Percentiles rank a stretch among this genome's conserved stretches.
These are phyloP conservation scores for Clathrus columnatus DNA, from an alignment of 768 basidiomycete species.

Conservation along the genomic window DNA sequence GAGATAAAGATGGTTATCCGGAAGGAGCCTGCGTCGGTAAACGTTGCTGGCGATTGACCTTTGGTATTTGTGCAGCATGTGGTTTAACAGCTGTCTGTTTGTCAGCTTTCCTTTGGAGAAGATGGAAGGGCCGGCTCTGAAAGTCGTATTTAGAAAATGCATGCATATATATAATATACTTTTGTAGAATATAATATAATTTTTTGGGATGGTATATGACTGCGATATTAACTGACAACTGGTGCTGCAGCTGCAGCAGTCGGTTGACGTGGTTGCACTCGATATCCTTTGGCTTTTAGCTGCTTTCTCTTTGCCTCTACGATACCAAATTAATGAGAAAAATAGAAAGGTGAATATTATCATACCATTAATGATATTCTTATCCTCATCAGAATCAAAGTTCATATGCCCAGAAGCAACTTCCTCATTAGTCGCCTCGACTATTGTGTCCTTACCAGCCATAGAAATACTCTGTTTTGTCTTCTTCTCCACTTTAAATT, in stretches of 20 bases:
- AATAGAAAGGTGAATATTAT: conserved; percentile 11
- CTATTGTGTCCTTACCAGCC: conserved; percentile 10
- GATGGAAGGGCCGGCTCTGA: conserved; percentile 53
- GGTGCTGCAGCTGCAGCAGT: conserved; percentile 18
- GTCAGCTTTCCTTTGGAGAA: conserved; percentile 42
- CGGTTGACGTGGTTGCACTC: conserved; percentile 47
- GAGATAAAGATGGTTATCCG: conserved; percentile 14
- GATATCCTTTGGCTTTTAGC: conserved; percentile 69
- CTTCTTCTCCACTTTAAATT: conserved; percentile 89
- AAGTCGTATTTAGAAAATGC: background rate
- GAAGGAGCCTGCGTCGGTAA: conserved; percentile 44
- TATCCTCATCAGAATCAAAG: conserved; percentile 75
- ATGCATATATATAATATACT: background rate
- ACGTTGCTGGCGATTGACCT: conserved; percentile 60
- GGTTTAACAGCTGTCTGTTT: conserved; percentile 38
- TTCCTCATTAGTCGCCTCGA: conserved; percentile 14
- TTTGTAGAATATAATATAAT: background rate
- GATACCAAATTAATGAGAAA: conserved; percentile 12
- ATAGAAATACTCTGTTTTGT: conserved; percentile 33
- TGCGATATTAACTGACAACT: conserved; percentile 10
- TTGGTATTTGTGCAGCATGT: conserved; percentile 39
- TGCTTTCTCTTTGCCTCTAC: conserved; percentile 65
- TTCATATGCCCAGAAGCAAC: conserved; percentile 27
- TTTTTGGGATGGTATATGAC: background rate
- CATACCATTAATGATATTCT: conserved; percentile 71